Percentiles rank a stretch among this genome's conserved stretches.
phyloP scores from a whole-genome alignment of 202 grass and related monocot genomes.

The Alloteropsis angusta region DNA sequence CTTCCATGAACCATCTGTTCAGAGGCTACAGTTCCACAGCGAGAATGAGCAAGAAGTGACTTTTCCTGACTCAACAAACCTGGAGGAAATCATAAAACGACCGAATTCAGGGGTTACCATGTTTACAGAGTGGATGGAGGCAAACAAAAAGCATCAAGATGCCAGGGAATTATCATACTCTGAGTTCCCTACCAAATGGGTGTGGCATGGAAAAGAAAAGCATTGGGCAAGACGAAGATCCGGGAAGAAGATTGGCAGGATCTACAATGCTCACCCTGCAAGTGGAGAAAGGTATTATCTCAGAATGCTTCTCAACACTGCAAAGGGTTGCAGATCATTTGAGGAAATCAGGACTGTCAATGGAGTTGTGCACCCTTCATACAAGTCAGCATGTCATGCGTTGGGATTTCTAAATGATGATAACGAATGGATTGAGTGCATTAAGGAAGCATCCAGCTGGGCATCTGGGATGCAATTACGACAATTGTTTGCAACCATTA shows the following conservation, averaged over 20 bases:
- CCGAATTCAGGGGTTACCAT: background rate
- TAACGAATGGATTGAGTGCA: conserved; percentile 9
- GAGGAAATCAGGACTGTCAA: conserved; percentile 24
- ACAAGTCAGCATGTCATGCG: conserved; percentile 4
- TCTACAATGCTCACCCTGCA: conserved; percentile 3
- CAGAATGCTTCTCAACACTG: conserved; percentile 30
- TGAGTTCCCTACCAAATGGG: conserved; percentile 20
- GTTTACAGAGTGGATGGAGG: conserved; percentile 29
- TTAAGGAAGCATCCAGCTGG: conserved; percentile 11
- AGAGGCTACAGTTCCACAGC: conserved; percentile 13
- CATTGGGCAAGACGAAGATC: background rate
- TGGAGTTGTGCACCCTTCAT: conserved; percentile 4
- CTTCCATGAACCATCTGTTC: background rate
- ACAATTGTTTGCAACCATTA: conserved; percentile 10
- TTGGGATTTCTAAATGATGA: conserved; percentile 18
- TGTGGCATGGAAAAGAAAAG: background rate
- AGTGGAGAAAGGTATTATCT: conserved; percentile 23
- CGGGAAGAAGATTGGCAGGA: conserved; percentile 7
- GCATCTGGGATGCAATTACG: conserved; percentile 1
- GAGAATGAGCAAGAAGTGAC: conserved; percentile 19
- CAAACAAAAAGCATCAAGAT: conserved; percentile 22
- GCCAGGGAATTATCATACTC: conserved; percentile 20
- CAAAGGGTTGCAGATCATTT: conserved; percentile 15
- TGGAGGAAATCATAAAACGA: background rate
- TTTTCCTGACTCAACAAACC: conserved; percentile 23